A percentile compares a stretch with the other conserved stretches of the same genome.
Conservation (phyloP, 2,329 filamentous ascomycete species). For the Hypoxylon sp. region DNA sequence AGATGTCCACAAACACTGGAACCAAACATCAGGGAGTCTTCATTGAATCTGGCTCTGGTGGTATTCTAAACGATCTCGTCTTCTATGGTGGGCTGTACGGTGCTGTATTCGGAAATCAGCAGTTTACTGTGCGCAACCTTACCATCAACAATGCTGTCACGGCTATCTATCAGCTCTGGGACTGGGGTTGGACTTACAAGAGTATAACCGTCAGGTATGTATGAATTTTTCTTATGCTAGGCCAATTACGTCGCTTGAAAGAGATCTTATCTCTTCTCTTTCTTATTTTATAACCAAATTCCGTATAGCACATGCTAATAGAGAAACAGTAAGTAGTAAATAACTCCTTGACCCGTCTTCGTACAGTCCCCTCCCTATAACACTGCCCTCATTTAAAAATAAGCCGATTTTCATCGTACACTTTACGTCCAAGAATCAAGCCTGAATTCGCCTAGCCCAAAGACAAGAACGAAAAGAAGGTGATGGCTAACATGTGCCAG, state of each 20-base stretch:
- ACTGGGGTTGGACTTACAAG: slow-evolving; percentile 78
- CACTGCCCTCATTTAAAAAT: too few species aligned
- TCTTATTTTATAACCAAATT: not conserved
- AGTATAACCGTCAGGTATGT: slow-evolving; percentile 32
- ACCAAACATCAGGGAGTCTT: slow-evolving; percentile 66
- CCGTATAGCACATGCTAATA: slow-evolving; percentile 8
- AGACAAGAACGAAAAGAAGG: too few species aligned
- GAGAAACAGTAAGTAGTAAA: slow-evolving; percentile 17
- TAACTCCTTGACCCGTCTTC: not conserved
- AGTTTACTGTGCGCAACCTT: slow-evolving; percentile 75
- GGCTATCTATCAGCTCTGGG: slow-evolving; percentile 76
- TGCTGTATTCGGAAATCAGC: slow-evolving; percentile 64
- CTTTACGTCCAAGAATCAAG: too few species aligned
- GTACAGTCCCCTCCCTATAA: not conserved
- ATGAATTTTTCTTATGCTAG: not conserved
- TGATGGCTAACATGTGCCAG: slow-evolving; percentile 49
- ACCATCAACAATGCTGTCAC: slow-evolving; percentile 71
- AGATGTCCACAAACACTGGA: slow-evolving; percentile 55
- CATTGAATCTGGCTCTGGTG: slow-evolving; percentile 71
- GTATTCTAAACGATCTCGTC: slow-evolving; percentile 72
- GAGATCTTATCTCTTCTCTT: not conserved
- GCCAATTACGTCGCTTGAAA: too few species aligned
- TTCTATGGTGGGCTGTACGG: slow-evolving; percentile 78
- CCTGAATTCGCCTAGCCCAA: too few species aligned
- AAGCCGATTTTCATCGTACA: too few species aligned